Conservation (phyloP, 495 filamentous ascomycete genomes). For the Letharia columbiana region DNA sequence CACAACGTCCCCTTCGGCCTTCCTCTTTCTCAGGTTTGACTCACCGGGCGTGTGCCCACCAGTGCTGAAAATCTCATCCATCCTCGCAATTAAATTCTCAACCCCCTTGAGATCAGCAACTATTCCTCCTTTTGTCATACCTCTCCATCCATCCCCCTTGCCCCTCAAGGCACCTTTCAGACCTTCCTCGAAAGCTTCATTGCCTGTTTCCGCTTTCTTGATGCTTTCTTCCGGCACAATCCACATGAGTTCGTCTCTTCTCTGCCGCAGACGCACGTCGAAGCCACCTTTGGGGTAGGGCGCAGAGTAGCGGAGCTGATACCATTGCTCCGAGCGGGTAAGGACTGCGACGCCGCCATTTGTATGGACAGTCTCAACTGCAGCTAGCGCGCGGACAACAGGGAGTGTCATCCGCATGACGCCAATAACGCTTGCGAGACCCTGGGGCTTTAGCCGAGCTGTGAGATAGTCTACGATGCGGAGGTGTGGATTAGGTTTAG, state of each 20-base stretch:
- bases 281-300: constrained; percentile 33
- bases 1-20: constrained; percentile 19
- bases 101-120: constrained; percentile 34
- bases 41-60: constrained; percentile 3
- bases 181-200: constrained; percentile 10
- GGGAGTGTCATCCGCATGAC: constrained; percentile 57
- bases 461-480: constrained; percentile 58
- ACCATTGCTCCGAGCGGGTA: constrained; percentile 37
- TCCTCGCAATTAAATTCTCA: constrained; percentile 33
- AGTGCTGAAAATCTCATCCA: constrained; percentile 21
- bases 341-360: constrained; percentile 20
- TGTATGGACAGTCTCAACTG: constrained; percentile 30
- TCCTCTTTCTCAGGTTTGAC: constrained; percentile 16
- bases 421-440: constrained; percentile 47
- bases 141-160: constrained; percentile 42
- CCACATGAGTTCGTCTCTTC: constrained; percentile 35
- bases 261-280: constrained; percentile 29
- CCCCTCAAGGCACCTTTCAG: constrained; percentile 32
- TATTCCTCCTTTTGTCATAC: constrained; percentile 38
- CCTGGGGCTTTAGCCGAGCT: constrained; percentile 43
- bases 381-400: constrained; percentile 54
- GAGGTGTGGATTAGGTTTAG: constrained; percentile 64
- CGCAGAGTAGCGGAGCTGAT: constrained; percentile 34
- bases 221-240: constrained; percentile 33
- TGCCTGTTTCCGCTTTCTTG: constrained; percentile 25